Evolutionary conservation across 345 rosid genomes (phyloP).

Genomic region (Tarenaya hassleriana): DNA sequence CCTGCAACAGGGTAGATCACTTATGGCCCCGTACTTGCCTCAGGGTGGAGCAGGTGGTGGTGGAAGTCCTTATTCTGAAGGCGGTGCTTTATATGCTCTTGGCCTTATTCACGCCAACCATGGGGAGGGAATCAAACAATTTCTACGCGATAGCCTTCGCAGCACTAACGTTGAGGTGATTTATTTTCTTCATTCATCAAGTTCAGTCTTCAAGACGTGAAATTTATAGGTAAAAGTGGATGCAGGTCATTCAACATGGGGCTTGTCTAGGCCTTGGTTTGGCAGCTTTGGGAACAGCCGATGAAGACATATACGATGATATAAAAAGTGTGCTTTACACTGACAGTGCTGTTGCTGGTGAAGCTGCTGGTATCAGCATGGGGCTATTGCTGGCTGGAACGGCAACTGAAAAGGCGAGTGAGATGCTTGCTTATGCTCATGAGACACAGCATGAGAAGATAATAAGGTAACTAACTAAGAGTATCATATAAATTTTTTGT

Average conservation of each 20-base stretch:
- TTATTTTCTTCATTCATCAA: conserved; percentile 12
- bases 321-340: conserved; percentile 75
- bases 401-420: conserved; percentile 90
- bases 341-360: conserved; percentile 98
- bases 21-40: conserved; percentile 98
- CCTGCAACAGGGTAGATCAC: conserved; percentile 89
- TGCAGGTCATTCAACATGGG: conserved; percentile 97
- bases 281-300: conserved; percentile 98
- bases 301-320: conserved; percentile 91
- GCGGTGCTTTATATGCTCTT: conserved; percentile 96
- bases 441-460: conserved; percentile 99
- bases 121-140: conserved; percentile 97
- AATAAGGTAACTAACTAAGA: conserved; percentile 62
- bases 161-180: conserved; percentile 84
- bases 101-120: conserved; percentile 99
- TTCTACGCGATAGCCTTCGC: conserved; percentile 87
- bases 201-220: conserved; percentile 3
- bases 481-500: conserved; percentile 1
- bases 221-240: conserved; percentile 7
- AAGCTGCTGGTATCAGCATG: conserved; percentile 99
- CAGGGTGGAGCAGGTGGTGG: conserved; percentile 96
- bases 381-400: conserved; percentile 99
- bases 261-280: conserved; percentile 99
- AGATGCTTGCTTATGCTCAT: conserved; percentile 98
- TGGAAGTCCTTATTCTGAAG: conserved; percentile 97